phyloP scores from a whole-genome alignment of 2,329 filamentous ascomycete species.

The Penicillium sp. region DNA sequence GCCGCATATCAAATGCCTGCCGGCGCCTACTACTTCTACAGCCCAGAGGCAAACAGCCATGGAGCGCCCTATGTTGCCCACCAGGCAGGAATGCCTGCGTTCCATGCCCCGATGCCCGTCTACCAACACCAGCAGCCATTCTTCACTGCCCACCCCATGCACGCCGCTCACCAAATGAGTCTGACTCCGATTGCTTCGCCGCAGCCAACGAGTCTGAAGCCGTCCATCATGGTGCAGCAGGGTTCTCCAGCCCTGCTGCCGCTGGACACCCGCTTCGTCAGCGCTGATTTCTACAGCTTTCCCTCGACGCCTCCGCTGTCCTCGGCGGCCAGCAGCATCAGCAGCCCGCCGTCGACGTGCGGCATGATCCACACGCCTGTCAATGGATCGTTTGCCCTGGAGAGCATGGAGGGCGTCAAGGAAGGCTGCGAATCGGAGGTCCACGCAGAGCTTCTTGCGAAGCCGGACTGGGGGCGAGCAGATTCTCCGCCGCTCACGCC shows the following conservation, averaged over 20 bases:
- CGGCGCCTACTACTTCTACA: constrained; percentile 79
- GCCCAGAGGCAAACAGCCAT: constrained; percentile 68
- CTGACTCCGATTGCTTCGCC: constrained; percentile 72
- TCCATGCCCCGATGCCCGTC: constrained; percentile 37
- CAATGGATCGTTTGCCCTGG: constrained; percentile 73
- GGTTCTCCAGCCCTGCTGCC: constrained; percentile 54
- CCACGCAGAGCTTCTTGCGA: constrained; percentile 67
- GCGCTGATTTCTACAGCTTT: constrained; percentile 63
- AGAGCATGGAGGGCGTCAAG: constrained; percentile 65
- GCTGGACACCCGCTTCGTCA: constrained; percentile 70
- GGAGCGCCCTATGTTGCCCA: constrained; percentile 60
- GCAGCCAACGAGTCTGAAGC: constrained; percentile 69
- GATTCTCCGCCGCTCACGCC: constrained; percentile 85
- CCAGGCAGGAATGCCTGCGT: constrained; percentile 50
- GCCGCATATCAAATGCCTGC: constrained; percentile 53
- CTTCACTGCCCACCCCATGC: constrained; percentile 12
- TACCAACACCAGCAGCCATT: constrained; percentile 25
- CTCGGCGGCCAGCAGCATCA: constrained; percentile 75
- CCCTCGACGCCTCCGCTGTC: constrained; percentile 86
- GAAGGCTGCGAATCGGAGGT: constrained; percentile 67
- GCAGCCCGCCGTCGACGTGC: constrained; percentile 73
- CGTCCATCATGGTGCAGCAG: constrained; percentile 64
- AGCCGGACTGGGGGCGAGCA: constrained; percentile 70
- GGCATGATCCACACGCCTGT: constrained; percentile 78
- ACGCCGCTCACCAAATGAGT: constrained; percentile 23